Evolutionary conservation across 2,329 filamentous ascomycete genomes (phyloP).

Genomic region (Cercospora zeina): DNA sequence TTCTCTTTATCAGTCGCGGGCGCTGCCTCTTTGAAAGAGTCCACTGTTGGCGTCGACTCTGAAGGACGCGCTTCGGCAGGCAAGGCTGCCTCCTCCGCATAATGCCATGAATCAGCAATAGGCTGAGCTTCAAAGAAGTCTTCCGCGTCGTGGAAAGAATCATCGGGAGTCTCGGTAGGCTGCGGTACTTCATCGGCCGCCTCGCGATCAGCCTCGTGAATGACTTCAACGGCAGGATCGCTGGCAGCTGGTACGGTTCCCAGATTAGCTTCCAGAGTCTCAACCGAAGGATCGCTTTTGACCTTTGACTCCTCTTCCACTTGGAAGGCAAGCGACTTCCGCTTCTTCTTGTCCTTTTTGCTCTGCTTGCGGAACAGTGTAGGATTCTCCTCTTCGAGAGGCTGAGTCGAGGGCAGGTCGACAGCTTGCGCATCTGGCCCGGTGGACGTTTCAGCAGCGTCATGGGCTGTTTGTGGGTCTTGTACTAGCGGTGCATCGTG

Average conservation of each 20-base stretch:
- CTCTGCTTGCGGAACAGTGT: constrained; percentile 27
- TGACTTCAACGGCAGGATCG: constrained; percentile 10
- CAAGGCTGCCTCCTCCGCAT: constrained; percentile 10
- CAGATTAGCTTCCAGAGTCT: background rate
- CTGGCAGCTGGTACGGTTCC: background rate
- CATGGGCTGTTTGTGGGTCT: background rate
- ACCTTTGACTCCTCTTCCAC: constrained; percentile 7
- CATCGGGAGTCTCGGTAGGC: constrained; percentile 17
- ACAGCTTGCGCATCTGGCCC: background rate
- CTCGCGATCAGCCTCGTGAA: constrained; percentile 10
- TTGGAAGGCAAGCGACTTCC: constrained; percentile 9
- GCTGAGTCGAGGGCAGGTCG: background rate
- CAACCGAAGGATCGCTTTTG: background rate
- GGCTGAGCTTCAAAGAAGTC: constrained; percentile 15
- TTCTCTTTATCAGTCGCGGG: background rate
- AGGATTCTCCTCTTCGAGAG: constrained; percentile 9
- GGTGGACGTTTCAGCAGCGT: background rate
- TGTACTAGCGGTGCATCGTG: background rate
- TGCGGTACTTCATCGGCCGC: constrained; percentile 11
- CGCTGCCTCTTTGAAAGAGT: background rate
- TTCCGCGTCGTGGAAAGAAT: constrained; percentile 22
- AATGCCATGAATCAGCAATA: constrained; percentile 14
- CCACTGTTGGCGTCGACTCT: background rate
- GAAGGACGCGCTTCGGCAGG: background rate
- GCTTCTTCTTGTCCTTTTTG: constrained; percentile 33